These are phyloP conservation scores for Fusarium protoensiforme DNA, from an alignment of 2,329 filamentous ascomycete genomes.

Conservation along the genomic window DNA sequence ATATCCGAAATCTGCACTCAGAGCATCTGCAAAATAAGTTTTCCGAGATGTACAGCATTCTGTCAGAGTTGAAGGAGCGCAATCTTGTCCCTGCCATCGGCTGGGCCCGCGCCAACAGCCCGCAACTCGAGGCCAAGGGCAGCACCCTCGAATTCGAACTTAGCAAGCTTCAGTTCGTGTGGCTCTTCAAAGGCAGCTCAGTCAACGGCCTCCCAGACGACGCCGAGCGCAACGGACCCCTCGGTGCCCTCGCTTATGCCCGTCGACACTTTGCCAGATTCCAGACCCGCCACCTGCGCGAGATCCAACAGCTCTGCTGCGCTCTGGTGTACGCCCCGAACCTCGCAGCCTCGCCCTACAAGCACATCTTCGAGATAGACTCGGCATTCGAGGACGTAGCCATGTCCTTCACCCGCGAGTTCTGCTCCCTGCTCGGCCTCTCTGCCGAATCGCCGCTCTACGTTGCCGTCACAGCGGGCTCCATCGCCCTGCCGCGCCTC, in stretches of 20 bases:
- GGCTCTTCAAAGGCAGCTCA: conserved; percentile 77
- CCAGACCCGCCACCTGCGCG: conserved; percentile 76
- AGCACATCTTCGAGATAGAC: conserved; percentile 78
- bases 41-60: conserved; percentile 88
- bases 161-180: conserved; percentile 88
- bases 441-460: conserved; percentile 94
- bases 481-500: conserved; percentile 88
- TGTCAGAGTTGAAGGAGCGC: conserved; percentile 78
- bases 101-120: conserved; percentile 82
- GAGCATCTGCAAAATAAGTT: conserved; percentile 82
- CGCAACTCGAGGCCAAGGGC: conserved; percentile 79
- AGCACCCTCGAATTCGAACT: conserved; percentile 97
- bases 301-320: conserved; percentile 84
- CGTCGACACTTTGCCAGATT: conserved; percentile 79
- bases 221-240: conserved; percentile 61
- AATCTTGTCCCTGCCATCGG: conserved; percentile 86
- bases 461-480: conserved; percentile 89
- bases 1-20: conserved; percentile 43
- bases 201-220: conserved; percentile 67
- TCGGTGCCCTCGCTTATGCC: conserved; percentile 80
- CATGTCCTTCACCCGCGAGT: conserved; percentile 90
- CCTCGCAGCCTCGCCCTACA: conserved; percentile 81
- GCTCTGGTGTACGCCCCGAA: conserved; percentile 85
- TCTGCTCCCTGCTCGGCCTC: conserved; percentile 90
- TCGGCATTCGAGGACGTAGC: conserved; percentile 86